Evolutionary conservation across 306 rosid genomes (phyloP), one percentile per base, ranked within the genome.

Genomic region (Prunus salicina): DNA sequence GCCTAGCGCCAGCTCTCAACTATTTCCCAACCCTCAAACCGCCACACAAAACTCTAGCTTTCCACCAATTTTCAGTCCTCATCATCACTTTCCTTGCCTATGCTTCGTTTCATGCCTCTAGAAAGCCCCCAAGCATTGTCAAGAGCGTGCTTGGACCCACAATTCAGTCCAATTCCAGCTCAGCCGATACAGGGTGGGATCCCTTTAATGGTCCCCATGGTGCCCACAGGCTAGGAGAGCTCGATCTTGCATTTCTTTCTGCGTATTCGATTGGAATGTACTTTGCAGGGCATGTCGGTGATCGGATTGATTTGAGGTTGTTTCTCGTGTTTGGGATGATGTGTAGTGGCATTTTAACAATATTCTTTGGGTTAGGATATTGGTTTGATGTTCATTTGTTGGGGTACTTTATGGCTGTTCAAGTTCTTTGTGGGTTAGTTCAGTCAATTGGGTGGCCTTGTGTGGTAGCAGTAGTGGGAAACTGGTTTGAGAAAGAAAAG

Each of bases 391-490:
- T 92, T 81, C 99, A 96, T 83, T 76, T 69, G 18, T 78, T 96
- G 80, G 90, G 92, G 63, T 96, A 79, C 81, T 95, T 86, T 73
- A 18, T 92, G 60, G 81, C 57, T 67, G 96, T 92, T 78, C 99
- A 96, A 85, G 74, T 91, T 75, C 69, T 89, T 50, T 89, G 98
- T 80, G 98, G 99, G 34, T 77, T 96, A 56, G 86, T 96, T 89
- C 97, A 96, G 84, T 92, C 99, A 12, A 91, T 96, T 80, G 97
- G 98, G 73, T 96, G 99, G 98, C 99, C 98, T 73, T 96, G 96
- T 86, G 99, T 91, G 81, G 97, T 93, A 71, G 92, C 97, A 27
- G 71, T 93, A 67, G 92, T 91, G 45, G 97, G 98, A 55, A 91
- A 89, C 77, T 93, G 98, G 98, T 85, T 82, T 64, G 96, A 93